Percentiles rank a stretch among this genome's conserved stretches.
phyloP scores from a whole-genome alignment of 306 rosid species.

The Oxytropis ochrocephala region DNA sequence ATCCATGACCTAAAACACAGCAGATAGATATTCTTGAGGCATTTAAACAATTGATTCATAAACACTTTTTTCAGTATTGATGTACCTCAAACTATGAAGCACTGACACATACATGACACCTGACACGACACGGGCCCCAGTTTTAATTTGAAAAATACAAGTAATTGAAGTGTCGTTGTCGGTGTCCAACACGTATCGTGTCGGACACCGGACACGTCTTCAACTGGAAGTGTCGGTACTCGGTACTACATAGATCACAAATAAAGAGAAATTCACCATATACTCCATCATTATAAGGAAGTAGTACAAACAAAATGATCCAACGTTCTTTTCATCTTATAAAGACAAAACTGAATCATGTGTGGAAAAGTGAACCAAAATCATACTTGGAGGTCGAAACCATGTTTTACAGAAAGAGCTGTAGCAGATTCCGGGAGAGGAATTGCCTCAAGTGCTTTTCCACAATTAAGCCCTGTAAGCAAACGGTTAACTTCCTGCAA shows the following conservation, averaged over 20 bases:
- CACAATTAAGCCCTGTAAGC: slow-evolving; percentile 71
- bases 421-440: slow-evolving; percentile 50
- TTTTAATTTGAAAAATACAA: no score
- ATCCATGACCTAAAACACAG: not conserved
- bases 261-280: not conserved
- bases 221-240: no score
- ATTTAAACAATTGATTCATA: not conserved
- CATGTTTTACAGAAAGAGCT: slow-evolving; percentile 43
- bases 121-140: no score
- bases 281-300: not conserved
- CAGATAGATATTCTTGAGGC: not conserved
- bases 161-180: no score
- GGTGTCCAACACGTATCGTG: no score
- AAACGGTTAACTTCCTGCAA: slow-evolving; percentile 83
- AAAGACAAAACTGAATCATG: not conserved
- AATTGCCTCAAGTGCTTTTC: slow-evolving; percentile 40
- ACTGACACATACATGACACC: no score
- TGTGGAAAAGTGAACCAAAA: not conserved
- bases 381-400: slow-evolving; percentile 71
- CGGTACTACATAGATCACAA: no score
- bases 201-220: no score
- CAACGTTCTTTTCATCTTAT: not conserved
- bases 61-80: not conserved
- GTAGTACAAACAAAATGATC: not conserved
- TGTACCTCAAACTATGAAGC: no score